These are phyloP conservation scores for Yueomyces sinensis DNA, from an alignment of 805 yeast genomes.

Conservation along the genomic window DNA sequence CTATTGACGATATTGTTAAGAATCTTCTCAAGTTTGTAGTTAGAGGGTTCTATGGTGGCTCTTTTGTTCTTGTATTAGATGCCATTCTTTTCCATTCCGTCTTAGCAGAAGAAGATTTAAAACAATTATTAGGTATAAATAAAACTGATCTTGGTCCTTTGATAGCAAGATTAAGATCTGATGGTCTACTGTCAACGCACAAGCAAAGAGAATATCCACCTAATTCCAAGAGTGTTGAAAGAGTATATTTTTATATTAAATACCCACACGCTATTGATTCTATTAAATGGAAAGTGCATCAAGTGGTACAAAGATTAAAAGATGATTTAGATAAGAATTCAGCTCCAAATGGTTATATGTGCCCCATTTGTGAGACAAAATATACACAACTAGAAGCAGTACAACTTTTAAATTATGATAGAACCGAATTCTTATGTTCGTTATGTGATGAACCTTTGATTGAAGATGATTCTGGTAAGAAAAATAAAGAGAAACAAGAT, in stretches of 20 bases:
- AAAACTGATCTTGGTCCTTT: constrained; percentile 76
- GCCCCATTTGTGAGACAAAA: constrained; percentile 73
- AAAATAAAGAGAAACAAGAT: constrained; percentile 69
- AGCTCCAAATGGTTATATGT: constrained; percentile 87
- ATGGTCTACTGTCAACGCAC: constrained; percentile 60
- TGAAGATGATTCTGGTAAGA: constrained; percentile 82
- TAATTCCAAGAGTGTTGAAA: constrained; percentile 50
- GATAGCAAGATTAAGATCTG: constrained; percentile 73
- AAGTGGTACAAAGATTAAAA: constrained; percentile 63
- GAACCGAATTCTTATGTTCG: constrained; percentile 71
- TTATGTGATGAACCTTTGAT: constrained; percentile 63
- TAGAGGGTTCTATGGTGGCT: constrained; percentile 76
- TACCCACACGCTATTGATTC: constrained; percentile 90
- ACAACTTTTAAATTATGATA: constrained; percentile 65
- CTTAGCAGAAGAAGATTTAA: constrained; percentile 82
- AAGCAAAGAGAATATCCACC: constrained; percentile 57
- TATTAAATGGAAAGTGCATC: constrained; percentile 91
- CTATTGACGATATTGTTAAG: constrained; percentile 30
- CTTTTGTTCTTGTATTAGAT: constrained; percentile 75
- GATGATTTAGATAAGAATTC: constrained; percentile 74
- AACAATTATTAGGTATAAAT: constrained; percentile 67
- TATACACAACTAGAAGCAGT: constrained; percentile 83
- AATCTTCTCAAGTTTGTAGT: constrained; percentile 59
- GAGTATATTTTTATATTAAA: constrained; percentile 79
- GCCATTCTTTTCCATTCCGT: constrained; percentile 83